Percentiles rank a stretch among this genome's conserved stretches.
These are phyloP conservation scores for Pythium vanterpoolii DNA, from an alignment of 352 stramenopile genomes.

Conservation along the genomic window DNA sequence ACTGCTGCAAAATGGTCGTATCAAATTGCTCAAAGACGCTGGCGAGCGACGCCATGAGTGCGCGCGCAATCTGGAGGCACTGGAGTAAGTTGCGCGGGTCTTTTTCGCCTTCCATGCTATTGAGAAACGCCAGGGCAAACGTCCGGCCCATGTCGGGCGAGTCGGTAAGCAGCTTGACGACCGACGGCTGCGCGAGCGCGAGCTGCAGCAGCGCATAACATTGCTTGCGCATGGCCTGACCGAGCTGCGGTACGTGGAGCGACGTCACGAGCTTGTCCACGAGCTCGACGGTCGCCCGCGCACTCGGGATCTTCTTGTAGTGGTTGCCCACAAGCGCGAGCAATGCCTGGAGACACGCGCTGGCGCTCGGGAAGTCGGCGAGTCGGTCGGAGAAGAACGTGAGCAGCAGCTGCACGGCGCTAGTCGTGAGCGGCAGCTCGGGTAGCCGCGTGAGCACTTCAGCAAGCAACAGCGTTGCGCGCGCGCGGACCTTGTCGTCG, in stretches of 20 bases:
- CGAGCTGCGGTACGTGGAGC: conserved; percentile 77
- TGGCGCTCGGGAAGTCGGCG: conserved; percentile 81
- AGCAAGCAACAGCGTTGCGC: conserved; percentile 79
- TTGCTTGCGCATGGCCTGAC: conserved; percentile 84
- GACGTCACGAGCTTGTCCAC: conserved; percentile 58
- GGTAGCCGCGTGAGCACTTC: conserved; percentile 88
- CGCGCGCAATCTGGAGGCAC: conserved; percentile 68
- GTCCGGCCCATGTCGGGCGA: conserved; percentile 29
- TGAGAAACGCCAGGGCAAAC: conserved; percentile 77
- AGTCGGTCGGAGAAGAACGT: conserved; percentile 86
- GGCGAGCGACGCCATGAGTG: conserved; percentile 55
- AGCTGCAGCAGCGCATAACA: conserved; percentile 83
- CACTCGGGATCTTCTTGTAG: conserved; percentile 44
- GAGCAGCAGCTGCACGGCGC: conserved; percentile 70
- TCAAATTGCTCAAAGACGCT: conserved; percentile 63
- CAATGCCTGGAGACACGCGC: conserved; percentile 69
- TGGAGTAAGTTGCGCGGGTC: conserved; percentile 84
- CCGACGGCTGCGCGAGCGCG: conserved; percentile 53
- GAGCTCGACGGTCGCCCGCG: conserved; percentile 49
- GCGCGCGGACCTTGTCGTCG: conserved; percentile 78
- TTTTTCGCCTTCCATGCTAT: conserved; percentile 88
- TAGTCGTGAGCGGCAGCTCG: conserved; percentile 69
- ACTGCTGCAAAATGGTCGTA: conserved; percentile 72
- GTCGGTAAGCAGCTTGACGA: conserved; percentile 46
- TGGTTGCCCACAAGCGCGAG: conserved; percentile 74